Conservation (phyloP, 768 basidiomycete species). For the Serendipita indica region DNA sequence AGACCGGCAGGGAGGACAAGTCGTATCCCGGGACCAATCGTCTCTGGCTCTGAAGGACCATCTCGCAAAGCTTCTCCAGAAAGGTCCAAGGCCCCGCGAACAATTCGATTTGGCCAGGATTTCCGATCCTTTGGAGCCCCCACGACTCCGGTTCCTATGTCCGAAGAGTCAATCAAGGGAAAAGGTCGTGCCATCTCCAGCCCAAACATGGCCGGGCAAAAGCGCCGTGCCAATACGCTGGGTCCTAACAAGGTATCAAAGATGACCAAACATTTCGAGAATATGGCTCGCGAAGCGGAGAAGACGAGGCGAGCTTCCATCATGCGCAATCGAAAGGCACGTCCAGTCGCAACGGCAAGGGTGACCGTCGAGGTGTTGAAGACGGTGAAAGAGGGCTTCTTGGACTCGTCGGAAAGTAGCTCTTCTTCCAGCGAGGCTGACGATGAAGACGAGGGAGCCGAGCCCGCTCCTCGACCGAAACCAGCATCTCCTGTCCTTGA, state of each 20-base stretch:
- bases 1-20: conserved; percentile 26
- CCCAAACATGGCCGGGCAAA: background rate
- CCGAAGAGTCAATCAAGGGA: background rate
- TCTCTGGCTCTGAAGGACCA: conserved; percentile 14
- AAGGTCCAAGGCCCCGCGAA: background rate
- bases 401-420: conserved; percentile 59
- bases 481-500: conserved; percentile 17
- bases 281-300: conserved; percentile 59
- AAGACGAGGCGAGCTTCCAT: conserved; percentile 70
- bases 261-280: conserved; percentile 83
- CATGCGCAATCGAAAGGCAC: conserved; percentile 70
- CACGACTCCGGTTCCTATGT: background rate
- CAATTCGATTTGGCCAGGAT: conserved; percentile 1
- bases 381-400: conserved; percentile 81
- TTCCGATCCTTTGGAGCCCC: conserved; percentile 6
- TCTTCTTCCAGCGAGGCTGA: conserved; percentile 54
- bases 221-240: background rate
- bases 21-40: conserved; percentile 42
- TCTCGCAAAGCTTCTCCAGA: conserved; percentile 9
- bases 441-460: conserved; percentile 45
- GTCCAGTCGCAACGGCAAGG: conserved; percentile 78
- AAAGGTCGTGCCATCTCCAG: background rate
- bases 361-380: conserved; percentile 81
- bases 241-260: conserved; percentile 52
- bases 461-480: conserved; percentile 19